phyloP scores from a whole-genome alignment of 2,329 filamentous ascomycete genomes.

The Phialophora macrospora region DNA sequence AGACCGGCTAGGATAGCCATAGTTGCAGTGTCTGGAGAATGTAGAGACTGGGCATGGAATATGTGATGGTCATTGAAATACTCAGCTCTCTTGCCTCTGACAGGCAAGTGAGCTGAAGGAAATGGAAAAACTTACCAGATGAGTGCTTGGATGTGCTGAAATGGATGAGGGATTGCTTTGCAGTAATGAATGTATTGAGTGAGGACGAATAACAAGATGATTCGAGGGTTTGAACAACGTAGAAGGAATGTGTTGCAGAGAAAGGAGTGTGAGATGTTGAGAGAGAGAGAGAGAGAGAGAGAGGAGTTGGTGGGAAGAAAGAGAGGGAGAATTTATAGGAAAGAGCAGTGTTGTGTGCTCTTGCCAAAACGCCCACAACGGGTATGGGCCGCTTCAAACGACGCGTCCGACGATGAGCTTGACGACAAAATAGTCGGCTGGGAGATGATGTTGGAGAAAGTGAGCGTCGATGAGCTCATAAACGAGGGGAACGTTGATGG shows the following conservation, averaged over 20 bases:
- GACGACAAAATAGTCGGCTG: slow-evolving; percentile 12
- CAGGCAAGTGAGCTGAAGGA: neutral
- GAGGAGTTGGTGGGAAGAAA: slow-evolving; percentile 6
- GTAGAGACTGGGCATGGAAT: neutral
- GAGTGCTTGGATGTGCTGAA: slow-evolving; percentile 1
- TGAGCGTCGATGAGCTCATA: slow-evolving; percentile 17
- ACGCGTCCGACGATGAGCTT: slow-evolving; percentile 1
- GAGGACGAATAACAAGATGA: slow-evolving; percentile 24
- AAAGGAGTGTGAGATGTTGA: slow-evolving; percentile 19
- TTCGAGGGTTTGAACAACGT: slow-evolving; percentile 10
- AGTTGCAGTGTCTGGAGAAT: neutral
- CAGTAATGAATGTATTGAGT: slow-evolving; percentile 25
- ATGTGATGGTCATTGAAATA: neutral
- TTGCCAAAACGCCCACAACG: slow-evolving; percentile 17
- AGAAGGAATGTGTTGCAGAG: slow-evolving; percentile 21
- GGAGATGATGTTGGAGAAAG: slow-evolving; percentile 2
- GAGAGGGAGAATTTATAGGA: slow-evolving; percentile 14
- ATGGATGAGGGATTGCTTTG: slow-evolving; percentile 19
- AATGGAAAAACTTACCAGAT: slow-evolving; percentile 8
- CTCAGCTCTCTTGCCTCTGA: slow-evolving; percentile 11
- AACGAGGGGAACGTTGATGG: slow-evolving; percentile 2
- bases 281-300: slow-evolving; percentile 10
- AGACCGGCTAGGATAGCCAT: slow-evolving; percentile 1
- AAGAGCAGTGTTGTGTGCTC: slow-evolving; percentile 13
- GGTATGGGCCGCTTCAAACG: slow-evolving; percentile 21